A percentile compares a stretch with the other conserved stretches of the same genome.
Evolutionary conservation across 192 early-diverging fungal species (phyloP).

Genomic region (Thamnidium elegans): DNA sequence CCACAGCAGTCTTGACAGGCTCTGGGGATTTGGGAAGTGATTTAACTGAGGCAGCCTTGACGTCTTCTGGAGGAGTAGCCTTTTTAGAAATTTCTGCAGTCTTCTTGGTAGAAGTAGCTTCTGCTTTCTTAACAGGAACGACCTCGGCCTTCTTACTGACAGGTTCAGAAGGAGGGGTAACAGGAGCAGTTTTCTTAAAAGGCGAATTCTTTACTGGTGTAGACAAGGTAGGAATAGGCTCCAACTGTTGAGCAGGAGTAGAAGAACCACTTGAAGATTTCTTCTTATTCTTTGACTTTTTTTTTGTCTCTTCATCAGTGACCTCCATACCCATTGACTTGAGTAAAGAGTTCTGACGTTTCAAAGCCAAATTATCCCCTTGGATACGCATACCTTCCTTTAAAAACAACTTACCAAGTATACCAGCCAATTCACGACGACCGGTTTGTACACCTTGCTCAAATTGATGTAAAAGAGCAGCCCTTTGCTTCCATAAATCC

Average conservation of each 20-base stretch:
- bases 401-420: slow-evolving; percentile 69
- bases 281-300: slow-evolving; percentile 31
- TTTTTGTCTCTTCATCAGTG: slow-evolving; percentile 19
- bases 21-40: too few species aligned
- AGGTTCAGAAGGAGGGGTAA: background rate
- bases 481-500: slow-evolving; percentile 47
- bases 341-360: slow-evolving; percentile 49
- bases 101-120: too few species aligned
- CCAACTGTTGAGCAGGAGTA: background rate
- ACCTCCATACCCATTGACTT: slow-evolving; percentile 47
- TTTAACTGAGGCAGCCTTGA: too few species aligned
- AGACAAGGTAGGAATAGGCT: background rate
- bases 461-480: slow-evolving; percentile 64
- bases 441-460: slow-evolving; percentile 69
- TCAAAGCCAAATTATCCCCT: slow-evolving; percentile 53
- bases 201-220: background rate
- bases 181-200: background rate
- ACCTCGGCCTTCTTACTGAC: background rate
- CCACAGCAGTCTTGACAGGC: too few species aligned
- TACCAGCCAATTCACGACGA: slow-evolving; percentile 65
- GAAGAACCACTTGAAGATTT: slow-evolving; percentile 9
- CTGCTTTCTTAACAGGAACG: background rate
- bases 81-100: too few species aligned
- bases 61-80: too few species aligned
- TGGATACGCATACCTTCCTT: slow-evolving; percentile 72